Evolutionary conservation across 768 basidiomycete genomes (phyloP).

Genomic region (Dentipellis sp.): DNA sequence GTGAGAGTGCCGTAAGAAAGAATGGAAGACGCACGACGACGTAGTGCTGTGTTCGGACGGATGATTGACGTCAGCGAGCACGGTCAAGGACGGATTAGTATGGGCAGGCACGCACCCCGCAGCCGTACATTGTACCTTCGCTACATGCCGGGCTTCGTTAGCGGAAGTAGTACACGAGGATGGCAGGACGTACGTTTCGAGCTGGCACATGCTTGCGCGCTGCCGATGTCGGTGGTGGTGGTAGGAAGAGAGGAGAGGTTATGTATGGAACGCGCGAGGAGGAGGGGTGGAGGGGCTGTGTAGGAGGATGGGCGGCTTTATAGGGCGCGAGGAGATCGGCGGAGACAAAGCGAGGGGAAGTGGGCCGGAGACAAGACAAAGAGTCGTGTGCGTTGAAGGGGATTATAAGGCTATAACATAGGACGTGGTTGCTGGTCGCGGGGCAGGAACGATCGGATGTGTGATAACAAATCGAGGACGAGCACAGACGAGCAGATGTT

Average conservation of each 20-base stretch:
- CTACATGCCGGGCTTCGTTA: slow-evolving; percentile 28
- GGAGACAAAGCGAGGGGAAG: neutral
- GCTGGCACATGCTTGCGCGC: slow-evolving; percentile 26
- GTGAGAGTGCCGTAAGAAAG: slow-evolving; percentile 1
- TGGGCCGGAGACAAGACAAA: neutral
- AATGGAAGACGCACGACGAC: slow-evolving; percentile 39
- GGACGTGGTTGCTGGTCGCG: neutral
- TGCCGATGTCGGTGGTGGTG: neutral
- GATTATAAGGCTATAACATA: neutral
- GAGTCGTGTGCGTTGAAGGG: neutral
- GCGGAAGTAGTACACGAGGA: slow-evolving; percentile 13
- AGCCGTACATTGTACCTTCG: slow-evolving; percentile 68
- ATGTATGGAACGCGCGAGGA: neutral
- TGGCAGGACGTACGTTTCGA: slow-evolving; percentile 25
- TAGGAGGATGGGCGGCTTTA: slow-evolving; percentile 9
- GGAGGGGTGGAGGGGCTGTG: too few relatives aligned
- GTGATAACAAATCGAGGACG: neutral
- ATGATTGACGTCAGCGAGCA: slow-evolving; percentile 16
- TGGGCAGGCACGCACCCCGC: slow-evolving; percentile 35
- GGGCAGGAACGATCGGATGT: slow-evolving; percentile 10
- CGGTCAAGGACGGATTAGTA: slow-evolving; percentile 4
- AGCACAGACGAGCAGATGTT: too few relatives aligned
- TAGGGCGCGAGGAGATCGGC: slow-evolving; percentile 5
- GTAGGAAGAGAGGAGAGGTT: slow-evolving; percentile 6
- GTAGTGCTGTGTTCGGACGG: slow-evolving; percentile 44